Conservation (phyloP, 139 green algal species). For the Ostreobium quekettii region DNA sequence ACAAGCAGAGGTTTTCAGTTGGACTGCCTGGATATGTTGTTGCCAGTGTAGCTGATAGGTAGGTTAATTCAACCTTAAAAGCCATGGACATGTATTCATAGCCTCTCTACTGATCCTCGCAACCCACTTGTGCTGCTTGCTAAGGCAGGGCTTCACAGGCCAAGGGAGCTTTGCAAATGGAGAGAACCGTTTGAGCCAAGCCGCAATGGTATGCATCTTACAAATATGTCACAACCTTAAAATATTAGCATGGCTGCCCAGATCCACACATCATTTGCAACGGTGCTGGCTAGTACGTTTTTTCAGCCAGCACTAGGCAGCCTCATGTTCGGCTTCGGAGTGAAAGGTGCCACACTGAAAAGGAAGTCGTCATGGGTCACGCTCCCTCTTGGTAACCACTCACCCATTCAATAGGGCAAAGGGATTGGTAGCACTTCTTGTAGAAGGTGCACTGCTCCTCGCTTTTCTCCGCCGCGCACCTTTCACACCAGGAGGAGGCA, state of each 20-base stretch:
- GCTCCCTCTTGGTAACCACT: too few relatives aligned
- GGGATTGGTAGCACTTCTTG: conserved; percentile 13
- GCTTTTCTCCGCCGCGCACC: too few relatives aligned
- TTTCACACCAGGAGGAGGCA: too few relatives aligned
- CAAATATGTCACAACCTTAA: neutral
- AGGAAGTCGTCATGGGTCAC: too few relatives aligned
- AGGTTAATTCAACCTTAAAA: neutral
- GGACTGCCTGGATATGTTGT: neutral
- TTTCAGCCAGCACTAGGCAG: too few relatives aligned
- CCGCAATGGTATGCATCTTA: too few relatives aligned
- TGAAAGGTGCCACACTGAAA: neutral
- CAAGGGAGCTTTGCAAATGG: too few relatives aligned
- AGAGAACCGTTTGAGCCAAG: too few relatives aligned
- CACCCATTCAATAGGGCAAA: conserved; percentile 21
- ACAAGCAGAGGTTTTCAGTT: neutral
- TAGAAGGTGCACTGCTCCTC: conserved; percentile 18
- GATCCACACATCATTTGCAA: neutral
- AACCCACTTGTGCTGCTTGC: neutral
- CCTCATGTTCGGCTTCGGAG: too few relatives aligned
- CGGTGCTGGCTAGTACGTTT: too few relatives aligned
- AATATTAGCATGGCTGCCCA: neutral
- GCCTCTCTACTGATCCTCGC: too few relatives aligned
- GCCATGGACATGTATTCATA: neutral
- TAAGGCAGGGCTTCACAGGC: too few relatives aligned
- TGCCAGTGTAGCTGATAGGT: neutral